Conservation (phyloP, 345 rosid species). For the Lepidium aucheri region DNA sequence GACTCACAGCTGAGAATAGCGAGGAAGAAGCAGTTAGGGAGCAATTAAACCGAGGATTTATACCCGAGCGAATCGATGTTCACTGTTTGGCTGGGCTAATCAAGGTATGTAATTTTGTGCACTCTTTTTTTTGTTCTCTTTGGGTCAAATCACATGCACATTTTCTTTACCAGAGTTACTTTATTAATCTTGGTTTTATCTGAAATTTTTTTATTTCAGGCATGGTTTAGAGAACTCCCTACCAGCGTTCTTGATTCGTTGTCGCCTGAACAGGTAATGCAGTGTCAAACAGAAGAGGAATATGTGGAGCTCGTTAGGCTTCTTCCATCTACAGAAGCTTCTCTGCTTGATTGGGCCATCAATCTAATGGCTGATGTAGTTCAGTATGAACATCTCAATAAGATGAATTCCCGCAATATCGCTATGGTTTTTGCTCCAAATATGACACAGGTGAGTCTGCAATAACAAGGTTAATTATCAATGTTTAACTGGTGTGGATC, state of each 20-base stretch:
- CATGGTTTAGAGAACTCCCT: constrained; percentile 98
- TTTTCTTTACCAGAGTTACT: neutral
- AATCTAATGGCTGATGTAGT: constrained; percentile 95
- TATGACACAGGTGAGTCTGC: constrained; percentile 72
- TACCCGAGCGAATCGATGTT: constrained; percentile 64
- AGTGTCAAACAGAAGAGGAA: constrained; percentile 77
- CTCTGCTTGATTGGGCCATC: constrained; percentile 81
- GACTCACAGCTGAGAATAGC: constrained; percentile 78
- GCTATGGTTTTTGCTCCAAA: constrained; percentile 99
- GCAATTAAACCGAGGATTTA: constrained; percentile 67
- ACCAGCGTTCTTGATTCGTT: constrained; percentile 74
- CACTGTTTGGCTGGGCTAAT: constrained; percentile 90
- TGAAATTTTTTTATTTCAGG: constrained; percentile 32
- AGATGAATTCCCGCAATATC: constrained; percentile 88
- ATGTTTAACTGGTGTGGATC: neutral
- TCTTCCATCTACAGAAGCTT: constrained; percentile 64
- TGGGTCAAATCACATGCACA: neutral
- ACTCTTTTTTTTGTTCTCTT: no score
- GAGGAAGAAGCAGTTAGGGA: constrained; percentile 88
- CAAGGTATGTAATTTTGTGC: constrained; percentile 6
- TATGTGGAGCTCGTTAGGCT: constrained; percentile 62
- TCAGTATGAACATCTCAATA: constrained; percentile 63
- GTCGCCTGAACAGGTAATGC: constrained; percentile 80
- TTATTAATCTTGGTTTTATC: neutral
- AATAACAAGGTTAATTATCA: neutral